These are phyloP conservation scores for Eutypa lata DNA, from an alignment of 2,329 filamentous ascomycete genomes.

Conservation along the genomic window DNA sequence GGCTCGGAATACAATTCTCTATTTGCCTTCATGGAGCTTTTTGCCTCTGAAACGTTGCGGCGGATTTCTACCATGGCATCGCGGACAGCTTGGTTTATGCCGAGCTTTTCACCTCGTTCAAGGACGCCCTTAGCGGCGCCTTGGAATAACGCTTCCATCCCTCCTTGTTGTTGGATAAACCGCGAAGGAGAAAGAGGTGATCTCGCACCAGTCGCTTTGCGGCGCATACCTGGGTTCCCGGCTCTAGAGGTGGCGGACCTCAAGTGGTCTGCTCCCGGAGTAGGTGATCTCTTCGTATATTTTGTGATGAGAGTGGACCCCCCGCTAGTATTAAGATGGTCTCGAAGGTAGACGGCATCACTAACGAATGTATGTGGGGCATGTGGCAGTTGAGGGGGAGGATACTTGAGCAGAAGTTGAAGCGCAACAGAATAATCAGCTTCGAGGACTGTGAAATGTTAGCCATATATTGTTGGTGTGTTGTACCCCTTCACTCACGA, in stretches of 20 bases:
- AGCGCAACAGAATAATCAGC: conserved; percentile 86
- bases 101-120: conserved; percentile 70
- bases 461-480: conserved; percentile 10
- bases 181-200: conserved; percentile 48
- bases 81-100: conserved; percentile 77
- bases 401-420: conserved; percentile 80
- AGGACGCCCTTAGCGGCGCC: conserved; percentile 73
- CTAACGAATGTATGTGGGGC: conserved; percentile 78
- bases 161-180: conserved; percentile 51
- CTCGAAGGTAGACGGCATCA: conserved; percentile 73
- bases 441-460: conserved; percentile 61
- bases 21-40: conserved; percentile 38
- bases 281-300: conserved; percentile 60
- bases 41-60: conserved; percentile 67
- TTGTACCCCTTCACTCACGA: conserved; percentile 47
- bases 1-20: conserved; percentile 34
- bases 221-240: conserved; percentile 34
- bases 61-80: conserved; percentile 77
- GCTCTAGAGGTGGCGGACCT: conserved; percentile 34
- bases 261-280: conserved; percentile 19
- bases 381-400: conserved; percentile 58
- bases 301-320: conserved; percentile 66
- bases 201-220: conserved; percentile 37
- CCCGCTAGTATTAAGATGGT: conserved; percentile 60
- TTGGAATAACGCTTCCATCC: conserved; percentile 70